A percentile compares a stretch with the other conserved stretches of the same genome.
These are phyloP conservation scores for Butyriboletus loyo DNA, from an alignment of 768 basidiomycete genomes.

Conservation along the genomic window DNA sequence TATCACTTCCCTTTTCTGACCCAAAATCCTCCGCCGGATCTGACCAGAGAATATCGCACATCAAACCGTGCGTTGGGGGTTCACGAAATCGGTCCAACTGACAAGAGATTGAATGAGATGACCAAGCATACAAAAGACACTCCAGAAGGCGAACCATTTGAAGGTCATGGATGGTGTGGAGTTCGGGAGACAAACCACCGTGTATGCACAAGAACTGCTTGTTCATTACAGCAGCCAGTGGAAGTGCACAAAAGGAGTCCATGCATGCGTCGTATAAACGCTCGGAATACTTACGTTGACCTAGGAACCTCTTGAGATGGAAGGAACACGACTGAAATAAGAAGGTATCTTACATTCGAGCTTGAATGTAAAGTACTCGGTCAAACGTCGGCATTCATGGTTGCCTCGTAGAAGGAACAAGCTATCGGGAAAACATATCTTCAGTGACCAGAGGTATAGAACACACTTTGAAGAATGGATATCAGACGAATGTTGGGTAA, in stretches of 20 bases:
- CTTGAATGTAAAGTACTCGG: slow-evolving; percentile 64
- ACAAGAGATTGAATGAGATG: neutral
- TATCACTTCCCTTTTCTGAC: slow-evolving; percentile 60
- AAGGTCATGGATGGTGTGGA: slow-evolving; percentile 66
- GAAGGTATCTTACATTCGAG: slow-evolving; percentile 38
- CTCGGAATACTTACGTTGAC: slow-evolving; percentile 75
- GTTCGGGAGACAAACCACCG: slow-evolving; percentile 68
- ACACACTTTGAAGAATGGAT: slow-evolving; percentile 40
- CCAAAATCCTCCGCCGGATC: slow-evolving; percentile 75
- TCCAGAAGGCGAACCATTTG: slow-evolving; percentile 42
- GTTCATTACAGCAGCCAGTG: slow-evolving; percentile 75
- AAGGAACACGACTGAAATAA: neutral
- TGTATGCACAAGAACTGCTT: slow-evolving; percentile 79
- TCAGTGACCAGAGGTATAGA: slow-evolving; percentile 60
- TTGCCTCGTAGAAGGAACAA: slow-evolving; percentile 62
- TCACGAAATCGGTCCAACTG: slow-evolving; percentile 73
- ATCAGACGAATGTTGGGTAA: slow-evolving; percentile 1
- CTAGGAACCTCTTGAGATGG: slow-evolving; percentile 30
- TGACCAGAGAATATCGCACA: slow-evolving; percentile 77
- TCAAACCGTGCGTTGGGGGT: slow-evolving; percentile 68
- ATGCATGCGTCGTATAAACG: slow-evolving; percentile 73
- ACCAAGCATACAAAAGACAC: neutral
- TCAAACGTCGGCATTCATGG: slow-evolving; percentile 64
- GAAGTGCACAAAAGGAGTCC: slow-evolving; percentile 69
- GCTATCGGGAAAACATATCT: slow-evolving; percentile 61